These are phyloP conservation scores for Falciphora oryzae DNA, from an alignment of 2,329 filamentous ascomycete genomes.

Conservation along the genomic window DNA sequence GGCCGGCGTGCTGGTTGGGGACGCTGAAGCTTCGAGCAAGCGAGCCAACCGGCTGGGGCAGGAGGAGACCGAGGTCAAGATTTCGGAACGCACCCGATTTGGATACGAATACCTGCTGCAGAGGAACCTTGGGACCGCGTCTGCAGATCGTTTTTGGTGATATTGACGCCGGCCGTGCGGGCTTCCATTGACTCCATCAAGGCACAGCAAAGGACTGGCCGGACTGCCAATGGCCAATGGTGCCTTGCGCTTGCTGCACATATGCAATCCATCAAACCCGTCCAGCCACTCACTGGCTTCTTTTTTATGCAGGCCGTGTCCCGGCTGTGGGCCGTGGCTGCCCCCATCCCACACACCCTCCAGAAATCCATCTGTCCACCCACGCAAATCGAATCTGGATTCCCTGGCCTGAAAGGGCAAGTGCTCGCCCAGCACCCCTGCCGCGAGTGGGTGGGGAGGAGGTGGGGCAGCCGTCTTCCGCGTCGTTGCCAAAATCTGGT, in stretches of 20 bases:
- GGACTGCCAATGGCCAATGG: background rate
- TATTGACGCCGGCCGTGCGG: background rate
- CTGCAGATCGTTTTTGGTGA: background rate
- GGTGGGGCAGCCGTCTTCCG: background rate
- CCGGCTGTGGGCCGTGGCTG: background rate
- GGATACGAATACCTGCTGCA: too few species aligned
- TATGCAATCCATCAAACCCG: too few species aligned
- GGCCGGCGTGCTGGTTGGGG: too few species aligned
- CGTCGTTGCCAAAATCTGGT: background rate
- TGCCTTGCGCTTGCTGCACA: background rate
- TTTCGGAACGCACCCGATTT: too few species aligned
- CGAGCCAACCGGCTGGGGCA: too few species aligned
- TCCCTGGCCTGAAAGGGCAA: background rate
- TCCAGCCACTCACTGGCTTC: too few species aligned
- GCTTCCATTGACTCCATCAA: background rate
- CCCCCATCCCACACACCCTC: background rate
- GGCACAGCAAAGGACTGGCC: background rate
- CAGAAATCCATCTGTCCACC: background rate
- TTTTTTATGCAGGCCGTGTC: background rate
- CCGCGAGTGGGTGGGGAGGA: too few species aligned
- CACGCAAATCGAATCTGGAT: background rate
- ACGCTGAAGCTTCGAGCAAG: too few species aligned
- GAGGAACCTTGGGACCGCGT: background rate
- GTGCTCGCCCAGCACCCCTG: background rate
- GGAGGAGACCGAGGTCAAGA: too few species aligned